Evolutionary conservation across 2,329 filamentous ascomycete genomes (phyloP).

Genomic region (Xylariaceae sp.): DNA sequence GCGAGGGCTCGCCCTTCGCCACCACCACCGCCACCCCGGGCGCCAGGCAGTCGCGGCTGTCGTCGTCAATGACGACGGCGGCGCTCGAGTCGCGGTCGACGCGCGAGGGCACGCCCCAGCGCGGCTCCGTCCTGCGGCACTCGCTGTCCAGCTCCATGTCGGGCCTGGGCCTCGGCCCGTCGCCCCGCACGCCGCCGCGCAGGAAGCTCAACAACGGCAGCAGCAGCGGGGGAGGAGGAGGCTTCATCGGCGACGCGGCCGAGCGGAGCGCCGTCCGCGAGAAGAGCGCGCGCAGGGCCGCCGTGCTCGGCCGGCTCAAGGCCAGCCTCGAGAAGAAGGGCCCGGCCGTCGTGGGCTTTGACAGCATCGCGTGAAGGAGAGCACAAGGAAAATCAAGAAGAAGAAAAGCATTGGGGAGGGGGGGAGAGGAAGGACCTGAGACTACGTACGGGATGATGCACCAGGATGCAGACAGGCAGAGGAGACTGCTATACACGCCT

Average conservation of each 20-base stretch:
- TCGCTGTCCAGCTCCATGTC: conserved; percentile 35
- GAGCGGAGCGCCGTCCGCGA: conserved; percentile 45
- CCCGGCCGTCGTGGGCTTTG: conserved; percentile 42
- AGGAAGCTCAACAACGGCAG: conserved; percentile 48
- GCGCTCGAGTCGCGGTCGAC: conserved; percentile 32
- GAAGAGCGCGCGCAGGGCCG: conserved; percentile 45
- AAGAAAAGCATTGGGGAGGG: no score
- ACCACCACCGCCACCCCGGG: no score
- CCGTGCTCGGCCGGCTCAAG: conserved; percentile 45
- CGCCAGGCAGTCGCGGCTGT: conserved; percentile 14
- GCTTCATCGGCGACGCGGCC: conserved; percentile 52
- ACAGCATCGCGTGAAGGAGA: conserved; percentile 35
- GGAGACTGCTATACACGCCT: no score
- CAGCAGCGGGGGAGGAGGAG: no score
- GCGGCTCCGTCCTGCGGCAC: conserved; percentile 32
- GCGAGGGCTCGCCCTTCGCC: conserved; percentile 34
- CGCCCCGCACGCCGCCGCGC: conserved; percentile 38
- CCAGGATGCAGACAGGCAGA: neutral
- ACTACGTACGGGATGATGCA: no score
- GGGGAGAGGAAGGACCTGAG: no score
- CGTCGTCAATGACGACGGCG: conserved; percentile 22
- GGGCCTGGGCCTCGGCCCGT: conserved; percentile 21
- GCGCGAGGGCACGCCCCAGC: conserved; percentile 29
- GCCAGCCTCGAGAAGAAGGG: conserved; percentile 41
- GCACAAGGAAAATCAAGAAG: no score